Evolutionary conservation across 2,329 filamentous ascomycete genomes (phyloP), one percentile per base, ranked within the genome.

Genomic region (Epichloe coenophiala): DNA sequence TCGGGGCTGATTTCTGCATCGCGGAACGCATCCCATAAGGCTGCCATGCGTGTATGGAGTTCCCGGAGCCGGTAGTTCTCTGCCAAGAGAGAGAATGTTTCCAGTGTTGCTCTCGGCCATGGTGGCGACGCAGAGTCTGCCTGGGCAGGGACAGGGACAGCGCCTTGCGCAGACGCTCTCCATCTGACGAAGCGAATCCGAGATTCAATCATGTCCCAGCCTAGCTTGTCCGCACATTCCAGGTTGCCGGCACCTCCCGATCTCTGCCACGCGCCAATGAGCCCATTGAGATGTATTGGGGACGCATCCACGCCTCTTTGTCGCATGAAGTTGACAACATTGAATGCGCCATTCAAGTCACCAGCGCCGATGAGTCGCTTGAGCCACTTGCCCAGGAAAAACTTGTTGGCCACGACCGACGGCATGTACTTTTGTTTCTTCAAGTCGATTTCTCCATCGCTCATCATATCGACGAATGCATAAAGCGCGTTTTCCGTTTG

Each of bases 391-490:
- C 84, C 86, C 57, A 89, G 85, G 65, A 95, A 87, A 66, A 88
- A 91, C 55, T 84, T 82, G 64, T 94, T 93, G 46, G 70, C 71
- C 39, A 80, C 65, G 8, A 70, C 66, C 1, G 70, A 68, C 1
- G 77, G 76, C 51, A 80, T 65, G 17, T 63, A 58, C 47, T 66
- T 65, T 51, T 65, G 63, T 51, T 68, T 69, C 48, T 68, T 68
- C 46, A 78, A 60, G 51, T 78, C 71, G 49, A 80, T 64, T 43
- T 71, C 62, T 5, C 76, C 76, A 4, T 78, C 76, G 51, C 80
- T 78, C 81, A 95, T 89, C 88, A 95, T 94, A 63, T 95, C 88
- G 57, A 84, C 86, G 64, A 95, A 95, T 0, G 88, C 80, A 49
- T 80, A 78, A 50, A 91, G 74, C 1, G 86, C 87, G 53, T 82